Evolutionary conservation across 202 grass and related monocot genomes (phyloP).

Genomic region (Panicum hallii): DNA sequence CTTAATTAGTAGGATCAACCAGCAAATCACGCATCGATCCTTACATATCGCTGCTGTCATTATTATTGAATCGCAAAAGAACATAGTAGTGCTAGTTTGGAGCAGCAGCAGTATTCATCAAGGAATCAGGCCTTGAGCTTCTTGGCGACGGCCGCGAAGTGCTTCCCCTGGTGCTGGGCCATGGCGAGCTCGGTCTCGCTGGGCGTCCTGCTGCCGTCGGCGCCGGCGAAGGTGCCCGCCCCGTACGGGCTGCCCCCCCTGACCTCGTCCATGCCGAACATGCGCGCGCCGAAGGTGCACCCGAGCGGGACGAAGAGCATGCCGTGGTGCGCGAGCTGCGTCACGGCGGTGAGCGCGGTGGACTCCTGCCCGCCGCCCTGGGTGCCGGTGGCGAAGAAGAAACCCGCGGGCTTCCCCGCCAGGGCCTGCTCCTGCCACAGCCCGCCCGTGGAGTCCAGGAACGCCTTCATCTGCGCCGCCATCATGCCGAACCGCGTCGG

Average conservation of each 20-base stretch:
- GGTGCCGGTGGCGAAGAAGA: neutral
- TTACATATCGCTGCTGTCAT: no score
- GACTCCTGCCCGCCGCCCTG: neutral
- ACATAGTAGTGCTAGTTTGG: no score
- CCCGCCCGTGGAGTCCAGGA: neutral
- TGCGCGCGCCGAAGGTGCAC: neutral
- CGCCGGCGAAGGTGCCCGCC: neutral
- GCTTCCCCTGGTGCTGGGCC: constrained; percentile 47
- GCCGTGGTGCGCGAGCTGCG: neutral
- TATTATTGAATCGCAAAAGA: no score
- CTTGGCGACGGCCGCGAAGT: constrained; percentile 52
- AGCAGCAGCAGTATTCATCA: no score
- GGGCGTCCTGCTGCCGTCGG: neutral
- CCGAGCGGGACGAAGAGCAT: neutral
- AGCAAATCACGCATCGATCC: no score
- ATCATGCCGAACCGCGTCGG: neutral
- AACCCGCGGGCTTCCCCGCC: neutral
- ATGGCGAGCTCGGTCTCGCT: constrained; percentile 36
- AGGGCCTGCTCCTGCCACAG: neutral
- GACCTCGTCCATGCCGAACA: constrained; percentile 41
- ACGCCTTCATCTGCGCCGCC: neutral
- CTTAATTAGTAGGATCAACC: no score
- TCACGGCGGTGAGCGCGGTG: neutral
- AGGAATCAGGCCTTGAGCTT: constrained; percentile 41
- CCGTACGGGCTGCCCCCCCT: neutral